Evolutionary conservation across 2,329 filamentous ascomycete genomes (phyloP), one percentile per base, ranked within the genome.

Genomic region (Aureobasidium lini): DNA sequence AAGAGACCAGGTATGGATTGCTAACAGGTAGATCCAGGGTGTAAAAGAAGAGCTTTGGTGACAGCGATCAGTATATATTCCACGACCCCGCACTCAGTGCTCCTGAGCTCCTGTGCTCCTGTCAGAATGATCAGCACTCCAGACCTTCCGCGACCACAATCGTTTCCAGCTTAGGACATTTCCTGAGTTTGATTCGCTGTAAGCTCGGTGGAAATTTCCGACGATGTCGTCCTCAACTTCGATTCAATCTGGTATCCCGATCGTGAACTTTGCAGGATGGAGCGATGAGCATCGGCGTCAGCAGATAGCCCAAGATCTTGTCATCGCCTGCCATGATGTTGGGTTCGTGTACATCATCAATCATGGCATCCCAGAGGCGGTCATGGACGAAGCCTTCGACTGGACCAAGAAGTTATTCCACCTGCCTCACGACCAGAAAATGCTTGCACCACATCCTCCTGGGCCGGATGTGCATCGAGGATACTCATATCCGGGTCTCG

Each of bases 271-370:
- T 56, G 50, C 62, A 11, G 40, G 46, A 52, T 65, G 62, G 63
- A 43, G 60, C 54, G 29, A 49, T 32, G 53, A 32, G 7, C 34
- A 57, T 11, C n/a, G 34, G 4, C 60, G 57, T 32, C 49, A 48
- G 8, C 28, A 57, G 44, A 48, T 71, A 2, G 71, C 72, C 1
- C 52, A 63, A 23, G 58, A 72, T n/a, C 71, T 76, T 18, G 73
- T 76, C 58, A 57, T 66, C 6, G 74, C 73, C 0, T 75, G 75
- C 32, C 67, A 67, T 16, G 65, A 64, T 6, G 67, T 72, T 8
- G 75, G 75, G 2, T 77, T 77, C 60, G 74, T 76, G 39, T 75
- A 76, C 60, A 65, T 77, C 31, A 68, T 65, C 54, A 73, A 74
- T 46, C 72, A 76, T 58, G 72, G 72, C 1, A 62, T 77, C 0